Evolutionary conservation across 352 stramenopile species (phyloP).

Genomic region (Phytophthora meadii): DNA sequence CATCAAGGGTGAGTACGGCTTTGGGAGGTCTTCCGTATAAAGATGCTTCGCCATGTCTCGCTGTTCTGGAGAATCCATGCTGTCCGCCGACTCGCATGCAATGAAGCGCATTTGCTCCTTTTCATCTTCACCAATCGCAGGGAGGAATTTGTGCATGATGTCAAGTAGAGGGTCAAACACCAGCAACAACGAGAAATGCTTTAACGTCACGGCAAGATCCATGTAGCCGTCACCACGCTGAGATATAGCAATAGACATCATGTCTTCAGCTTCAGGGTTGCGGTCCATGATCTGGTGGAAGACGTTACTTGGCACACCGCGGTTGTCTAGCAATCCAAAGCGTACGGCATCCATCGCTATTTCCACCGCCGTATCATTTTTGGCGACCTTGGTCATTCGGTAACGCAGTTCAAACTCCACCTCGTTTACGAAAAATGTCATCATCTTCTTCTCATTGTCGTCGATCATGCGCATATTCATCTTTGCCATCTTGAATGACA

Average conservation of each 20-base stretch:
- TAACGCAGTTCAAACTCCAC: slow-evolving; percentile 57
- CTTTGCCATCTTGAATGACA: slow-evolving; percentile 62
- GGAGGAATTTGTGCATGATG: slow-evolving; percentile 61
- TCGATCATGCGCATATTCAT: slow-evolving; percentile 62
- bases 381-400: slow-evolving; percentile 50
- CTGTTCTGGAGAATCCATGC: slow-evolving; percentile 64
- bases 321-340: slow-evolving; percentile 79
- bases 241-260: slow-evolving; percentile 60
- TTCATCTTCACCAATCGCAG: slow-evolving; percentile 74
- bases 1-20: slow-evolving; percentile 76
- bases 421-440: slow-evolving; percentile 66
- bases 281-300: slow-evolving; percentile 81
- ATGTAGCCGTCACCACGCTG: slow-evolving; percentile 63
- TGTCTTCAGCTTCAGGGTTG: slow-evolving; percentile 63
- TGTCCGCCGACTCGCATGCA: slow-evolving; percentile 49
- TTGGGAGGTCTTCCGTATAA: slow-evolving; percentile 65
- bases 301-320: slow-evolving; percentile 66
- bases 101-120: slow-evolving; percentile 78
- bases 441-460: slow-evolving; percentile 51
- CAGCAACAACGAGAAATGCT: slow-evolving; percentile 73
- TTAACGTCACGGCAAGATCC: slow-evolving; percentile 59
- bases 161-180: slow-evolving; percentile 80
- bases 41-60: slow-evolving; percentile 50
- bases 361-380: slow-evolving; percentile 51
- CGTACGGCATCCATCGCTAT: slow-evolving; percentile 57